phyloP scores from a whole-genome alignment of 805 yeast genomes.

The Saccharomycopsis oosterbeekiorum region DNA sequence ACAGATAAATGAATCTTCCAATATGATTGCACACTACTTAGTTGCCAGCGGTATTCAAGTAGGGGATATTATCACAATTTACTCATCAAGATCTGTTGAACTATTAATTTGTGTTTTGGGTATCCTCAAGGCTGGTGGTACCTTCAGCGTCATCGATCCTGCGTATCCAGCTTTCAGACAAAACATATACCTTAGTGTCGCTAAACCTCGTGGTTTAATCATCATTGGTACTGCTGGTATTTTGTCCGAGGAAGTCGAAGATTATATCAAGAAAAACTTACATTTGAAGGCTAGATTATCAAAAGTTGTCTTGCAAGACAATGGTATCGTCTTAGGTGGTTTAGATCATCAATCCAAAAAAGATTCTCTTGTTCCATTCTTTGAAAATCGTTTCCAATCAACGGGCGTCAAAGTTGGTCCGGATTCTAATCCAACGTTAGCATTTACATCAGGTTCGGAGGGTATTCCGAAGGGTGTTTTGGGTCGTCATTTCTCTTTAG shows the following conservation, averaged over 20 bases:
- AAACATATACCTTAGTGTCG: slow-evolving; percentile 84
- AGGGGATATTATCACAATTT: slow-evolving; percentile 96
- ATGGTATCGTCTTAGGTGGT: slow-evolving; percentile 66
- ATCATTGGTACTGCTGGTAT: slow-evolving; percentile 86
- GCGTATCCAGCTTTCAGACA: slow-evolving; percentile 99
- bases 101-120: slow-evolving; percentile 96
- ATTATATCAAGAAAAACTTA: slow-evolving; percentile 65
- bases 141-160: slow-evolving; percentile 97
- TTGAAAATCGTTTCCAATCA: slow-evolving; percentile 39
- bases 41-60: slow-evolving; percentile 69
- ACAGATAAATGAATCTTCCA: slow-evolving; percentile 89
- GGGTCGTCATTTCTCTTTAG: slow-evolving; percentile 94
- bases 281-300: slow-evolving; percentile 67
- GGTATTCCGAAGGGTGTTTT: slow-evolving; percentile 98
- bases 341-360: slow-evolving; percentile 21
- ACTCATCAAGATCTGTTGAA: slow-evolving; percentile 96
- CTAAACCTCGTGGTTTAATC: slow-evolving; percentile 84
- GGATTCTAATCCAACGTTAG: slow-evolving; percentile 91
- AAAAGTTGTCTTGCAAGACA: slow-evolving; percentile 63
- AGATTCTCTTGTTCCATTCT: slow-evolving; percentile 44
- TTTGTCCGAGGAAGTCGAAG: slow-evolving; percentile 66
- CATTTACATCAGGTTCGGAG: slow-evolving; percentile 96
- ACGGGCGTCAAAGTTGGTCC: slow-evolving; percentile 95
- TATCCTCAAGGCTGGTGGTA: slow-evolving; percentile 96
- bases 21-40: slow-evolving; percentile 83